Base-by-base conservation (phyloP, 108 stramenopile species). In the Tribonema minus region DNA sequence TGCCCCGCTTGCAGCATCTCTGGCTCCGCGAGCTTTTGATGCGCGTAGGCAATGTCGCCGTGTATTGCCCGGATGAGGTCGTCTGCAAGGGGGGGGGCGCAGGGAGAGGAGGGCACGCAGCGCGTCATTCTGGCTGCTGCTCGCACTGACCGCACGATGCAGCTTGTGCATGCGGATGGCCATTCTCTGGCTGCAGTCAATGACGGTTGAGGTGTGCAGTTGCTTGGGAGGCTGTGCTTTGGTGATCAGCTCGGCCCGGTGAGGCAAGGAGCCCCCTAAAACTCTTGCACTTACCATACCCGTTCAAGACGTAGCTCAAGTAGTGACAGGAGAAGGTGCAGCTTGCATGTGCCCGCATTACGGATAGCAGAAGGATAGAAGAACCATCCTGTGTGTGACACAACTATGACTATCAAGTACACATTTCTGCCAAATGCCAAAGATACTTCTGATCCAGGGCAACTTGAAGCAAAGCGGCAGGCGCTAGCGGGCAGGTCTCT, bases 1-100 rank as follows among this genome's bases (percentile, higher is more conserved):
- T n/a, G n/a, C n/a, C n/a, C n/a, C n/a, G n/a, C n/a, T n/a, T n/a
- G n/a, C n/a, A n/a, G n/a, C 37, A 73, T 38, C n/a, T 33, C 61
- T 4, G 72, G 72, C 26, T 73, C 72, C 23, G 63, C 27, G 32
- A 73, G 64, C 35, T 39, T 62, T 9, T 38, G 38, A 30, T 73
- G 38, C 2, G 72, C 72, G 23, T 37, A 73, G 29, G 39, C 39
- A 20, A 77, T 77, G 67, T 77, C 76, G 58, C 54, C 76, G 28
- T 35, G 46, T 29, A 77, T 77, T 46, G 76, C 76, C 38, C 32
- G 37, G 2, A 77, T 68, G 20, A 77, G 60, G 41, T 77, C 76
- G 1, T 66, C 76, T 77, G 74, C 3, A 9, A 33, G 1, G 29
- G 28, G 7, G 1, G 40, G 27, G 2, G 6, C 2, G 2, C 30